Evolutionary conservation across 2,329 filamentous ascomycete species (phyloP).

Genomic region (Pseudocercospora macadamiae): DNA sequence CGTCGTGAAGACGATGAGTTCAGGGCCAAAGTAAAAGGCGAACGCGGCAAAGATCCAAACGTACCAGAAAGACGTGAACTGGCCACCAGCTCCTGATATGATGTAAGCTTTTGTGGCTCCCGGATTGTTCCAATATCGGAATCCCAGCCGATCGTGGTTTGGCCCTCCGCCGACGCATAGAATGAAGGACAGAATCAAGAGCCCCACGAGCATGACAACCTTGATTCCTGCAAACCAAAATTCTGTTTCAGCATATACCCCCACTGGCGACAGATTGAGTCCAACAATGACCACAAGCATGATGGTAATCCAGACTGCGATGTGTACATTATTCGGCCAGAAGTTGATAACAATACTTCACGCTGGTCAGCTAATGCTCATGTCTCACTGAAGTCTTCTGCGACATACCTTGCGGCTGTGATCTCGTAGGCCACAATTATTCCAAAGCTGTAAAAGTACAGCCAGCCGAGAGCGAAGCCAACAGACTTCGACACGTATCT

Average conservation of each 20-base stretch:
- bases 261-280: background rate
- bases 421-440: background rate
- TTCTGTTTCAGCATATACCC: background rate
- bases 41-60: background rate
- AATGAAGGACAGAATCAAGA: background rate
- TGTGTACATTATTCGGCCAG: background rate
- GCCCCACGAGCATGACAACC: background rate
- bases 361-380: background rate
- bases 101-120: slow-evolving; percentile 11
- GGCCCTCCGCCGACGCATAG: background rate
- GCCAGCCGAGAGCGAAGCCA: background rate
- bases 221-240: background rate
- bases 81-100: background rate
- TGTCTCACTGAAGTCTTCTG: background rate
- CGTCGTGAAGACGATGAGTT: background rate
- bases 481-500: background rate
- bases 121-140: background rate
- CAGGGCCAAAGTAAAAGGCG: background rate
- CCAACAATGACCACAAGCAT: background rate
- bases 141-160: background rate
- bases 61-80: background rate
- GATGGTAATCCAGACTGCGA: background rate
- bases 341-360: background rate
- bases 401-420: background rate
- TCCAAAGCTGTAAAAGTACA: background rate